Percentiles rank a stretch among this genome's conserved stretches.
phyloP scores from a whole-genome alignment of 1,139 yeast species.

The Taphrina deformans region DNA sequence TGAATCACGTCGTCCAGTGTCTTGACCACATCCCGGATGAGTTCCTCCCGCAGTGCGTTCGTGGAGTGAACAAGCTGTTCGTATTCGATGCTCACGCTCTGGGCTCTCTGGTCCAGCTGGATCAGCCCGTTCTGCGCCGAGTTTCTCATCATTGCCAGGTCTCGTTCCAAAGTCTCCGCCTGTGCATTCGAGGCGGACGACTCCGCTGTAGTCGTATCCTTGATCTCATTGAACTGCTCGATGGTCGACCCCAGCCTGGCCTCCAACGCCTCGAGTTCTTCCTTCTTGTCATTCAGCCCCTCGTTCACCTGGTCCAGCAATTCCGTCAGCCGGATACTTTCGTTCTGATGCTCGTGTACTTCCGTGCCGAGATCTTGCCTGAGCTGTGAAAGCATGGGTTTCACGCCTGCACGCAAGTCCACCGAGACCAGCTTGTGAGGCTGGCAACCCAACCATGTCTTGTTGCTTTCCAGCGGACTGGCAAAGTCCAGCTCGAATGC shows the following conservation, averaged over 20 bases:
- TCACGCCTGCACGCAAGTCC: slow-evolving; percentile 46
- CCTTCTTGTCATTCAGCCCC: slow-evolving; percentile 58
- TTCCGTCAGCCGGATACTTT: slow-evolving; percentile 60
- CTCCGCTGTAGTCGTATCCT: slow-evolving; percentile 57
- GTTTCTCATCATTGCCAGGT: slow-evolving; percentile 56
- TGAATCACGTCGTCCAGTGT: slow-evolving; percentile 61
- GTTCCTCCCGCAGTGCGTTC: slow-evolving; percentile 52
- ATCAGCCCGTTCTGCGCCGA: slow-evolving; percentile 57
- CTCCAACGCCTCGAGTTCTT: slow-evolving; percentile 60
- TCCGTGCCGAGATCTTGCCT: slow-evolving; percentile 54
- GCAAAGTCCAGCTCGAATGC: slow-evolving; percentile 45
- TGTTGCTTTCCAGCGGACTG: slow-evolving; percentile 43
- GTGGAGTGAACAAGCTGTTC: slow-evolving; percentile 56
- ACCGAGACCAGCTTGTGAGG: slow-evolving; percentile 49
- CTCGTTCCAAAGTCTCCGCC: slow-evolving; percentile 65
- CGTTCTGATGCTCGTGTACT: slow-evolving; percentile 60
- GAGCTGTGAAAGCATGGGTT: slow-evolving; percentile 50
- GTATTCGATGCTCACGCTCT: slow-evolving; percentile 57
- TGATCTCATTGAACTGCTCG: slow-evolving; percentile 58
- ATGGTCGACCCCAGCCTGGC: slow-evolving; percentile 58
- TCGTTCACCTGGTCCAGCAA: slow-evolving; percentile 59
- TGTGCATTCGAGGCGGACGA: slow-evolving; percentile 60
- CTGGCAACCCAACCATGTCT: slow-evolving; percentile 50
- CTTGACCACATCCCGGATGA: slow-evolving; percentile 58
- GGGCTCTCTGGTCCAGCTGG: slow-evolving; percentile 59